Evolutionary conservation across 306 rosid species (phyloP).

Genomic region (Delonix regia): DNA sequence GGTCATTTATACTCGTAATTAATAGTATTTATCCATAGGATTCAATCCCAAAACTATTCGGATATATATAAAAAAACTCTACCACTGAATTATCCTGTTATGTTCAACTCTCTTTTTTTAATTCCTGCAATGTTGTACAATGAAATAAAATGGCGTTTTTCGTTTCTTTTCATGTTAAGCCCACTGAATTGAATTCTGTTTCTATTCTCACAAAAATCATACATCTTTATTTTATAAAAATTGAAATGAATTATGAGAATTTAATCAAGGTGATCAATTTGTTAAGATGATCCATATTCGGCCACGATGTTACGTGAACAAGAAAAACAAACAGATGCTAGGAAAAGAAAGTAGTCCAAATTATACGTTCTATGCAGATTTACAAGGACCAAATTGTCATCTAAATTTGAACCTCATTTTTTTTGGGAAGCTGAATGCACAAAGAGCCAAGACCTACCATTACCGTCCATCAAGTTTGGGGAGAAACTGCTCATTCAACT

Average conservation of each 20-base stretch:
- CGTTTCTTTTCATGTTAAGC: too few species aligned
- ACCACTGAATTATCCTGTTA: too few species aligned
- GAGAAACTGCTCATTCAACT: neutral
- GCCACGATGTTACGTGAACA: neutral
- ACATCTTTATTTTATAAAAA: too few species aligned
- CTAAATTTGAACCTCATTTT: neutral
- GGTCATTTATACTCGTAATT: too few species aligned
- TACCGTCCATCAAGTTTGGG: conserved; percentile 33
- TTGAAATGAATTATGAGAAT: neutral
- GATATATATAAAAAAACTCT: too few species aligned
- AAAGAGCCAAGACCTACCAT: conserved; percentile 16
- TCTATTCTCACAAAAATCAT: too few species aligned
- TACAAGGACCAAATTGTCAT: neutral
- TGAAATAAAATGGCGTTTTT: too few species aligned
- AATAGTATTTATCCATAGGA: too few species aligned
- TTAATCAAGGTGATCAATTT: neutral
- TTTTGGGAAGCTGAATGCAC: conserved; percentile 1
- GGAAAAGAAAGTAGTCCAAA: neutral
- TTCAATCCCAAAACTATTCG: too few species aligned
- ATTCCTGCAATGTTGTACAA: too few species aligned
- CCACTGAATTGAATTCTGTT: too few species aligned
- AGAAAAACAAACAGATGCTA: neutral
- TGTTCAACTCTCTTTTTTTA: too few species aligned
- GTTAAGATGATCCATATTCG: neutral
- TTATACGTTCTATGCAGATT: neutral